Evolutionary conservation across 2,329 filamentous ascomycete genomes (phyloP).

Genomic region (Chaetomiaceae sp.): DNA sequence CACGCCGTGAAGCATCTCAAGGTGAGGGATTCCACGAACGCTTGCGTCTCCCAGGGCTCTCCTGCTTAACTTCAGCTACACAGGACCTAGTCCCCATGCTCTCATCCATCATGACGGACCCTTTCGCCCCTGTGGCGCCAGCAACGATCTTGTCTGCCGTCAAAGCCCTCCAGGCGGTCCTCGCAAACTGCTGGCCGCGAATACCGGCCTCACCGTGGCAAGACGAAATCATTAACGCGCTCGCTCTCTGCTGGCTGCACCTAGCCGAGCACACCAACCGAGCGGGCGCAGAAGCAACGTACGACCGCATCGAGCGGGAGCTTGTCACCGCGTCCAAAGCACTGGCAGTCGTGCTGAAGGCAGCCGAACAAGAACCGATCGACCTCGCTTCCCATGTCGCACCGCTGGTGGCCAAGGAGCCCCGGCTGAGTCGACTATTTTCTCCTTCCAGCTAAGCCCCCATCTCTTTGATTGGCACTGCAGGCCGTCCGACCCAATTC

Average conservation of each 20-base stretch:
- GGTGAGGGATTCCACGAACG: too few relatives aligned
- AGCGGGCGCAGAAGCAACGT: conserved; percentile 6
- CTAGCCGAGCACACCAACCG: conserved; percentile 34
- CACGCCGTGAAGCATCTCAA: conserved; percentile 62
- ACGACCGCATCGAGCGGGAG: conserved; percentile 27
- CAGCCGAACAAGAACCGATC: conserved; percentile 14
- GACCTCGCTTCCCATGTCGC: conserved; percentile 28
- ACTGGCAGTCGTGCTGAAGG: conserved; percentile 31
- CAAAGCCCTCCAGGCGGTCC: conserved; percentile 47
- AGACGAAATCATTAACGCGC: conserved; percentile 56
- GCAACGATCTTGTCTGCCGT: conserved; percentile 48
- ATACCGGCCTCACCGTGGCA: conserved; percentile 49
- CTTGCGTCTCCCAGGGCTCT: too few relatives aligned
- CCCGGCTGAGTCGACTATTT: conserved; percentile 32
- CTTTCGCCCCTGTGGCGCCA: conserved; percentile 54
- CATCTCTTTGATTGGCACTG: too few relatives aligned
- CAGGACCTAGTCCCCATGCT: conserved; percentile 63
- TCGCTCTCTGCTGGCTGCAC: conserved; percentile 59
- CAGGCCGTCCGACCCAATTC: not conserved
- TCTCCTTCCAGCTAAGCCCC: not conserved
- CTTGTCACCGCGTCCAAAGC: conserved; percentile 32
- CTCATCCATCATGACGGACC: conserved; percentile 58
- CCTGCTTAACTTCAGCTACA: not conserved
- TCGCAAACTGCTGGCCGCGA: conserved; percentile 64
- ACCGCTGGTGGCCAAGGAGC: conserved; percentile 34